Conservation (phyloP, 768 basidiomycete species). For the Mycena epipterygia region DNA sequence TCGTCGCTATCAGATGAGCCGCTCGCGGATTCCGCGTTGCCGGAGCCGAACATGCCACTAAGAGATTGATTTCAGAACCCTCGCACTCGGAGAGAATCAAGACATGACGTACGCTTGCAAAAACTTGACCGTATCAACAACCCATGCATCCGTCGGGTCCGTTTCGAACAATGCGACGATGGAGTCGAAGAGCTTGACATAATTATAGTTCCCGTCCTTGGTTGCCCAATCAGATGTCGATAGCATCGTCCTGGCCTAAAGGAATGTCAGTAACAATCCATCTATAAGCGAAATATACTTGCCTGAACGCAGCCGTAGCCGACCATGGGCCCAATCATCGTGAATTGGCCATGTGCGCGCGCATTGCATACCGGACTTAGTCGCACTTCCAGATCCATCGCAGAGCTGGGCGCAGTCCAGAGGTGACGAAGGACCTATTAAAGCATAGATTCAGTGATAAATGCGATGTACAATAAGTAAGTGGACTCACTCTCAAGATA, state of each 20-base stretch:
- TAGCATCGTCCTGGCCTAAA: neutral
- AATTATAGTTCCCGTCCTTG: slow-evolving; percentile 6
- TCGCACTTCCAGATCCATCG: neutral
- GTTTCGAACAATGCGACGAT: neutral
- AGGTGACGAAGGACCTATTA: neutral
- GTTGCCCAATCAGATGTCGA: neutral
- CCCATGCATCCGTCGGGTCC: neutral
- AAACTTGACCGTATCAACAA: neutral
- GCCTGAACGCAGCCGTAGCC: neutral
- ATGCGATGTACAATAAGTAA: neutral
- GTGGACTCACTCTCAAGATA: neutral
- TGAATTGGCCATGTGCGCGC: neutral
- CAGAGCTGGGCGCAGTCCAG: neutral
- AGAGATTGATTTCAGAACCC: too few relatives aligned
- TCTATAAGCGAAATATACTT: neutral
- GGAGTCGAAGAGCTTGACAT: neutral
- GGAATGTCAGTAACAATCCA: neutral
- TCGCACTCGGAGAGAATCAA: too few relatives aligned
- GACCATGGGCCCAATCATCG: neutral
- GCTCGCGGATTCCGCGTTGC: too few relatives aligned
- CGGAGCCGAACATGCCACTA: too few relatives aligned
- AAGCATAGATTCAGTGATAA: neutral
- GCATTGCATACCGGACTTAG: neutral
- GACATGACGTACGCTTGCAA: neutral
- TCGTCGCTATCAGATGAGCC: too few relatives aligned